Evolutionary conservation across 768 basidiomycete genomes (phyloP), one percentile per base, ranked within the genome.

Genomic region (Fistulinella prunicolor): DNA sequence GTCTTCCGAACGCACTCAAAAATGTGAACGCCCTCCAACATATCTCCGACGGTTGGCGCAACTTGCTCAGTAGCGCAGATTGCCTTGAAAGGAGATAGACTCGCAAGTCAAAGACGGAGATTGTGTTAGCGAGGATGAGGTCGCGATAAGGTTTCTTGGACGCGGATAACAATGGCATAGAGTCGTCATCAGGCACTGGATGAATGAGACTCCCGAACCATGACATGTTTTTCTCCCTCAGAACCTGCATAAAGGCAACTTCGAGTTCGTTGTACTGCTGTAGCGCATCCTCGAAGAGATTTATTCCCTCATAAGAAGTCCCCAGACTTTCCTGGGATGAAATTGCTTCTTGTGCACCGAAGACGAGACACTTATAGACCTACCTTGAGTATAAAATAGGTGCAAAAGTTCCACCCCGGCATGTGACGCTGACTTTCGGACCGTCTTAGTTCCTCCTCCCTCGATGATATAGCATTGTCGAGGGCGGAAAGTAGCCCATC

Each of bases 381-480:
- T 46, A 92, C 95, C 83, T 98, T 99, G 30, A 94, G 74, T 42
- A 94, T 82, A 68, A 97, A 97, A 73, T 94, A 98, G 0, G 89
- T 94, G 65, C 94, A 94, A 63, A 96, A 99, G 62, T 96, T 96
- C 96, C 96, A 99, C 9, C 96, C 95, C 1, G 93, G 92, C 82
- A 94, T 89, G 58, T 86, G 79, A 46, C 90, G 78, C 66, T 97
- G 91, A 40, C 82, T 78, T 61, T 99, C 95, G 0, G 89, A 91
- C 30, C 91, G 81, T 58, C 78, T 85, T 3, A 97, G 86, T 52
- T 96, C 94, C 38, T 98, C 96, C 60, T 94, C 91, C 14, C 92
- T 78, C 49, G 83, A 82, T 9, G 77, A 69, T 34, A 98, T 76
- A 2, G 87, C 83, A 16, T 74, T 67, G 58, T 97, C 92, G 56